Conservation (phyloP, 441 rosid genomes). For the Mallotus repandus region DNA sequence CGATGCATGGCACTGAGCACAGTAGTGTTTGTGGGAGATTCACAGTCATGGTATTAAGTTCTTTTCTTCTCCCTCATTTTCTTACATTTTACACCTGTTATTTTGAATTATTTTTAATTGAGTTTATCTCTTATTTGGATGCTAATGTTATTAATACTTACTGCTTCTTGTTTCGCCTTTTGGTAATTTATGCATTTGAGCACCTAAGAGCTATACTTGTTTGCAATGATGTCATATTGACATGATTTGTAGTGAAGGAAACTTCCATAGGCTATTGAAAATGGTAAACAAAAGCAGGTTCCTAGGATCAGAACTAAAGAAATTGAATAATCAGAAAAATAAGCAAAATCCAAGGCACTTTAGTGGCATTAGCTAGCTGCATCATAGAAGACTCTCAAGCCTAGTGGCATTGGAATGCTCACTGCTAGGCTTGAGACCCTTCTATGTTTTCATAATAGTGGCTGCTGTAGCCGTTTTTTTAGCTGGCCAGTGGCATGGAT, state of each 20-base stretch:
- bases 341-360: background rate
- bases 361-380: background rate
- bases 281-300: background rate
- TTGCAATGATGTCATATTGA: background rate
- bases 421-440: background rate
- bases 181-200: background rate
- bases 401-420: background rate
- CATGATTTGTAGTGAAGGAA: background rate
- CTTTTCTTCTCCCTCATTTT: background rate
- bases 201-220: background rate
- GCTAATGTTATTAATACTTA: background rate
- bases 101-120: background rate
- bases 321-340: background rate
- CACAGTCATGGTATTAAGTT: constrained; percentile 62
- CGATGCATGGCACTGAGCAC: constrained; percentile 98
- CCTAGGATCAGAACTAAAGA: background rate
- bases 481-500: background rate
- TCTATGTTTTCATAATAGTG: background rate
- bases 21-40: constrained; percentile 75
- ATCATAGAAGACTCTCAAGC: background rate
- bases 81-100: background rate
- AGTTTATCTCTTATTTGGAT: background rate
- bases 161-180: background rate
- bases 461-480: background rate
- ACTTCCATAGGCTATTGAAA: background rate